Evolutionary conservation across 169 alveolate species (phyloP).

Genomic region (Eimeria falciformis): DNA sequence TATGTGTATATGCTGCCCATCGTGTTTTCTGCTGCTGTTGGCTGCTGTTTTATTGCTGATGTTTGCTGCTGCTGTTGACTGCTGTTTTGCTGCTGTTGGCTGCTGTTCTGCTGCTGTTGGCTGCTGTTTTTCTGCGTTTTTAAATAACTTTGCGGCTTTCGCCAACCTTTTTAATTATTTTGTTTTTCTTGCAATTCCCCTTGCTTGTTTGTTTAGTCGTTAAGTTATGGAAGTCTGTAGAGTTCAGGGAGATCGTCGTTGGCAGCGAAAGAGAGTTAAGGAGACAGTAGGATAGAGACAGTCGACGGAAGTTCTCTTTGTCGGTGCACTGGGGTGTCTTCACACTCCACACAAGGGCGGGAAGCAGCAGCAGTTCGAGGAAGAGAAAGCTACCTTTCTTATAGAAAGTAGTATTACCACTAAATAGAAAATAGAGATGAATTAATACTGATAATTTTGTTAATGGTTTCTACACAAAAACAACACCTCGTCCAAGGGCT

Average conservation of each 20-base stretch:
- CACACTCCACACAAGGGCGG: no score
- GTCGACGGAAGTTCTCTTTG: not conserved
- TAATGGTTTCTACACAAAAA: no score
- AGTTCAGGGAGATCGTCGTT: no score
- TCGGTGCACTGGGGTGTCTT: no score
- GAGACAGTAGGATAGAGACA: not conserved
- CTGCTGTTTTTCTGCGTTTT: not conserved
- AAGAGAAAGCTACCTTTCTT: no score
- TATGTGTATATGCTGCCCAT: not conserved
- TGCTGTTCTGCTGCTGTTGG: conserved; percentile 1
- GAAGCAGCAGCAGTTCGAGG: no score
- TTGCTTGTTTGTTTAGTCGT: not conserved
- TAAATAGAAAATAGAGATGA: no score
- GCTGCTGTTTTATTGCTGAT: no score
- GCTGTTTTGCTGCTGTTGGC: not conserved
- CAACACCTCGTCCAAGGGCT: no score
- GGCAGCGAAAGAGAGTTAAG: not conserved
- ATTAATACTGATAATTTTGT: no score
- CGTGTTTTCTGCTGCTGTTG: not conserved
- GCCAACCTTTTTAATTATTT: not conserved
- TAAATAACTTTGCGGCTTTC: no score
- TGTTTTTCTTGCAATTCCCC: not conserved
- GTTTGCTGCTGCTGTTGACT: not conserved
- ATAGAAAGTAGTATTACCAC: no score
- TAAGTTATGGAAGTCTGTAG: not conserved